A percentile compares a stretch with the other conserved stretches of the same genome.
Conservation (phyloP, 768 basidiomycete genomes). For the Leccinellum albellum region DNA sequence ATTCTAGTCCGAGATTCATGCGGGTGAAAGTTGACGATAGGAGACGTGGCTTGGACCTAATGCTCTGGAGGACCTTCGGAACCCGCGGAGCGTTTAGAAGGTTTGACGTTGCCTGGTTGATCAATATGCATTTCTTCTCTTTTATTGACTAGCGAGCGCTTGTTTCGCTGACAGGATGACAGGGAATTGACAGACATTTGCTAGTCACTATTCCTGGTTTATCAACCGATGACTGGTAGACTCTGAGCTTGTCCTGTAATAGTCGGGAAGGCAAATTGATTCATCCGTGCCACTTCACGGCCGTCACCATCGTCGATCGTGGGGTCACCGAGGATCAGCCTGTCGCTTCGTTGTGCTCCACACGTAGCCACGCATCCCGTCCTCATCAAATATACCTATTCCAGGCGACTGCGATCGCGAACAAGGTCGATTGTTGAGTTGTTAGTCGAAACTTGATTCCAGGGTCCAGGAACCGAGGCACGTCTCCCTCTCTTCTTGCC, state of each 20-base stretch:
- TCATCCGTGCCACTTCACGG: not conserved
- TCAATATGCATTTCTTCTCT: not conserved
- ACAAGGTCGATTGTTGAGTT: not conserved
- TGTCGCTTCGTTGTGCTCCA: constrained; percentile 2
- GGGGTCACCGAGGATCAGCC: not conserved
- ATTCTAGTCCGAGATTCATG: not conserved
- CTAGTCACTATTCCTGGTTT: not conserved
- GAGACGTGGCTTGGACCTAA: not conserved
- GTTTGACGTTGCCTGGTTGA: not conserved
- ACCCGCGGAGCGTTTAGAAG: not conserved
- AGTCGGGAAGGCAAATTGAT: not conserved
- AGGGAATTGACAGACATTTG: not conserved
- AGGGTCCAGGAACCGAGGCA: constrained; percentile 8
- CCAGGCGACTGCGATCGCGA: not conserved
- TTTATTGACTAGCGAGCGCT: not conserved
- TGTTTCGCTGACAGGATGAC: not conserved
- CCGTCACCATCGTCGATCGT: constrained; percentile 8
- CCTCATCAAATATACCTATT: not conserved
- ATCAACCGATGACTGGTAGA: not conserved
- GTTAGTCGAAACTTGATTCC: not conserved
- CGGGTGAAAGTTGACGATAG: not conserved
- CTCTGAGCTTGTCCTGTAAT: not conserved
- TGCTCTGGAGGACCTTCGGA: not conserved
- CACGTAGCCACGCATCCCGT: not conserved
- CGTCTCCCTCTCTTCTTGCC: not conserved